These are phyloP conservation scores for Raffaelea albimanens DNA, from an alignment of 2,329 filamentous ascomycete species.

Conservation along the genomic window DNA sequence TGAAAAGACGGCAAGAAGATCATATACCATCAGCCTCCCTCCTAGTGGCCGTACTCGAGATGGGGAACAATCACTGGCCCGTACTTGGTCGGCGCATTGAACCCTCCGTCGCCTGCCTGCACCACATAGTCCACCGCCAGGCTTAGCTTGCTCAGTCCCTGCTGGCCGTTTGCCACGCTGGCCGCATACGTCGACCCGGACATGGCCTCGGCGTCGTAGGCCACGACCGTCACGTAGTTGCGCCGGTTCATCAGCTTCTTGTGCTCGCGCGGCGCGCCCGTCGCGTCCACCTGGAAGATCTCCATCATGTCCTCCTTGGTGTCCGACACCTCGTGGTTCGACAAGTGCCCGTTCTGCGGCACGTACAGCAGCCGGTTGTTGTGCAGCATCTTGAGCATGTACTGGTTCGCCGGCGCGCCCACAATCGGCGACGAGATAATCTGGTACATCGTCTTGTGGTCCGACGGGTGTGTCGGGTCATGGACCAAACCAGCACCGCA, in stretches of 20 bases:
- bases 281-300: constrained; percentile 91
- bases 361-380: constrained; percentile 89
- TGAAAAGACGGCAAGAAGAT: too few relatives aligned
- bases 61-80: constrained; percentile 92
- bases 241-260: constrained; percentile 88
- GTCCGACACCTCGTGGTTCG: constrained; percentile 67
- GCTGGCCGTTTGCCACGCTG: constrained; percentile 16
- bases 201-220: constrained; percentile 79
- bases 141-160: constrained; percentile 59
- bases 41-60: constrained; percentile 60
- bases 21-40: neutral
- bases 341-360: constrained; percentile 73
- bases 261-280: constrained; percentile 70
- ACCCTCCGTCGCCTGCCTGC: constrained; percentile 70
- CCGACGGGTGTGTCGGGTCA: constrained; percentile 79
- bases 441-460: constrained; percentile 99
- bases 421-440: constrained; percentile 84
- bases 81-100: constrained; percentile 76
- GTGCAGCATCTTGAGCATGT: constrained; percentile 91
- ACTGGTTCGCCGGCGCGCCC: constrained; percentile 73
- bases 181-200: constrained; percentile 22
- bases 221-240: constrained; percentile 90
- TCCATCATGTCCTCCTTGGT: constrained; percentile 99
- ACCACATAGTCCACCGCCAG: constrained; percentile 95
- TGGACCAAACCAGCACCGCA: constrained; percentile 90